Evolutionary conservation across 2,329 filamentous ascomycete species (phyloP), one percentile per base, ranked within the genome.

Genomic region (Aspergillus floridensis): DNA sequence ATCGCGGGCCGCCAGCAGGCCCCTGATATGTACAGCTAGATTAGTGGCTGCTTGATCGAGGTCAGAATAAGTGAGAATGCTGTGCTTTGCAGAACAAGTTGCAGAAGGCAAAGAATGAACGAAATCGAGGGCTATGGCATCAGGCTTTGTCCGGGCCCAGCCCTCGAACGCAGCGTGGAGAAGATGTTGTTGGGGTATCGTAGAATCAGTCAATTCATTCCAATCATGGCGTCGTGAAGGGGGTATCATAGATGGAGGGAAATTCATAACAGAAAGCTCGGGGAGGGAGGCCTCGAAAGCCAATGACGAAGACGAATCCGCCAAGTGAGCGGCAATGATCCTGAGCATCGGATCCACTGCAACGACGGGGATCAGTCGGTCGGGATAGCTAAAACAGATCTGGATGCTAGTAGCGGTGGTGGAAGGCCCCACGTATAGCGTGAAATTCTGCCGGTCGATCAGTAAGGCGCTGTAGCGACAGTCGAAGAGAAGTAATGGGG

Each of bases 71-170:
- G 64, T 70, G 14, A 71, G 59, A 49, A 65, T 61, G 56, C 65
- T 67, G 56, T 70, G 69, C 41, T 66, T 59, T 26, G 67, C 57
- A 3, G 56, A 26, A 16, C 57, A 29, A 14, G 54, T 57, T 6
- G 61, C 29, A 19, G 66, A 65, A 44, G 55, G 48, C 31, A 71
- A 56, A n/a, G 66, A 66, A 53, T 68, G 65, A 38, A 71, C 58
- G 54, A 71, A 71, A 48, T 71, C 68, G 35, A 71, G 60, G 21
- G 69, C 69, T n/a, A 67, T 61, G 2, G 60, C 53, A 62, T 63
- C 52, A 49, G 69, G 69, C 19, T 59, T 65, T 47, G 53, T 60
- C 4, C 47, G 63, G 54, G 63, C 69, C 63, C 69, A 69, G 60
- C 60, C 52, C 62, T 71, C 68, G 26, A 71, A 71, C 52, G 65